Conservation (phyloP, 495 filamentous ascomycete species). For the Amniculicola lignicola region DNA sequence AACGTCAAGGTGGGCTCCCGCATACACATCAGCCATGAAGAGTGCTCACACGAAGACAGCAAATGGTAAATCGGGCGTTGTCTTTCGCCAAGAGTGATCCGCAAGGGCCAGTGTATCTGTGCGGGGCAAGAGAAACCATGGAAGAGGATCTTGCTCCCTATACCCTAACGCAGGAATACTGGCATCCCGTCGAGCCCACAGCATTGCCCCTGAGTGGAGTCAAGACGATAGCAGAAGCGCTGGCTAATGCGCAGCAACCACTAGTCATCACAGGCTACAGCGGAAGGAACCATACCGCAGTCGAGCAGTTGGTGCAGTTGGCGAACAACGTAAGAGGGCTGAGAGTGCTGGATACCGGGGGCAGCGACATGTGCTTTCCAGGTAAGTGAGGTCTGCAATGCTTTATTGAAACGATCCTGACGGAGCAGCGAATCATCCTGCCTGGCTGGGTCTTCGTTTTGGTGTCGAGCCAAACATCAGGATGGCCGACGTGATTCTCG, state of each 20-base stretch:
- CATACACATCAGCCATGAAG: not conserved
- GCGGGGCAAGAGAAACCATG: slow-evolving; percentile 84
- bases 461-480: slow-evolving; percentile 67
- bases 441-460: slow-evolving; percentile 71
- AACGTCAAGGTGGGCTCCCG: slow-evolving; percentile 66
- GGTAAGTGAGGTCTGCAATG: slow-evolving; percentile 9
- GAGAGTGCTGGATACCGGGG: slow-evolving; percentile 82
- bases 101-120: slow-evolving; percentile 81
- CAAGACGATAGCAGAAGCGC: slow-evolving; percentile 63
- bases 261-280: slow-evolving; percentile 80
- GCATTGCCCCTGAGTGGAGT: slow-evolving; percentile 66
- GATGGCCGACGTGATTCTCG: slow-evolving; percentile 78
- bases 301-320: slow-evolving; percentile 69
- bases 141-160: slow-evolving; percentile 89
- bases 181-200: slow-evolving; percentile 73
- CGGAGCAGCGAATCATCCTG: slow-evolving; percentile 35
- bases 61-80: slow-evolving; percentile 87
- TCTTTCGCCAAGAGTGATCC: slow-evolving; percentile 82
- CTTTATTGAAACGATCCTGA: not conserved
- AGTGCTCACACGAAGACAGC: slow-evolving; percentile 39
- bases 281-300: slow-evolving; percentile 69
- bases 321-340: slow-evolving; percentile 76
- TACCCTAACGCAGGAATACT: slow-evolving; percentile 64
- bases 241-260: slow-evolving; percentile 71
- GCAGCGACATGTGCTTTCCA: slow-evolving; percentile 95